Evolutionary conservation across 192 early-diverging fungal species (phyloP), one percentile per base, ranked within the genome.

Genomic region (Backusella tuberculispora): DNA sequence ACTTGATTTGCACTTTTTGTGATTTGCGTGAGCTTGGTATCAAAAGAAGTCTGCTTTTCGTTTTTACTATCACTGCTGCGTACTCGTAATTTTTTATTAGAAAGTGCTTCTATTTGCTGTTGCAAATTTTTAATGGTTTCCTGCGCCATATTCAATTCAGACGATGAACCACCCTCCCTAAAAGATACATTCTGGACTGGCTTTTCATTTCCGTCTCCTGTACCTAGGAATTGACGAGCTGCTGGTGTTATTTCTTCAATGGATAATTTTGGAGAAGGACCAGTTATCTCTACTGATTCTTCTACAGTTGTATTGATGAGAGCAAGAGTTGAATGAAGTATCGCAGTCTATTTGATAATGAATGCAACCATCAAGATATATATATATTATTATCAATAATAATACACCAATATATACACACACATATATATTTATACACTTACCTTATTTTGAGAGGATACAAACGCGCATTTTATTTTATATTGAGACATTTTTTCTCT

Each of bases 391-490:
- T 53, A 34, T 66, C 37, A 38, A 17, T 8, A 37, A 14, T 40
- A 14, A n/a, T 12, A 10, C 10, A 1, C 29, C 29, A 34, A 34
- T 2, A 34, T 2, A 34, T 2, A 34, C 29, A 34, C 29, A 34
- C 29, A 34, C 29, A 34, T 34, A 10, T 7, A 6, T 13, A 10
- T 9, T 67, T 14, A 1, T 43, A 26, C 43, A 17, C 9, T 12
- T 68, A 4, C 43, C 8, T 68, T 17, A 12, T 19, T 15, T 17
- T 8, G 47, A 47, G 46, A 14, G 87, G 29, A 34, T 2, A 78
- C 29, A 74, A 85, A 88, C 26, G 85, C 84, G 63, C 90, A 92
- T 56, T 86, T 85, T 69, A 93, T 83, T 78, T 92, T 93, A 67
- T 88, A 88, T 77, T 93, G 88, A 70, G 80, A 83, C 69, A 92